Percentiles rank a stretch among this genome's conserved stretches.
phyloP scores from a whole-genome alignment of 371 early-diverging fungal genomes.

The Zopfochytrium polystomum region DNA sequence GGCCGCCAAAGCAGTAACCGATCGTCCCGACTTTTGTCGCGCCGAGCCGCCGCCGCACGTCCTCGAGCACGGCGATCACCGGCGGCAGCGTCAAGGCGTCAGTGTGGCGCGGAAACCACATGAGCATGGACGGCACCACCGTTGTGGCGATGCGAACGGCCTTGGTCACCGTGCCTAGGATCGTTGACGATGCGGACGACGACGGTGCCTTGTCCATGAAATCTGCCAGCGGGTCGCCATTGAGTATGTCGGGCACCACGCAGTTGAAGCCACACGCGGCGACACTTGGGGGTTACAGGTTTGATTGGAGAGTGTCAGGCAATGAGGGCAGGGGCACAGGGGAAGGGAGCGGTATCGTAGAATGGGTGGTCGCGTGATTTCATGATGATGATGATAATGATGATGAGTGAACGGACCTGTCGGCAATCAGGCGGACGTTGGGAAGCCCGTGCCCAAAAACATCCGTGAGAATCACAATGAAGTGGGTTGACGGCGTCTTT shows the following conservation, averaged over 20 bases:
- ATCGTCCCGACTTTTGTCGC: slow-evolving; percentile 17
- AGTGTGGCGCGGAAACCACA: slow-evolving; percentile 8
- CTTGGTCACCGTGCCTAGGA: no score
- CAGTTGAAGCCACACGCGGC: slow-evolving; percentile 15
- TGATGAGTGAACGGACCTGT: slow-evolving; percentile 4
- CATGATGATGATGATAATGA: neutral
- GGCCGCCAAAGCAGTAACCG: no score
- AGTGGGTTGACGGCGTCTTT: neutral
- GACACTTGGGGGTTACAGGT: neutral
- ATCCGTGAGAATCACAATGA: slow-evolving; percentile 25
- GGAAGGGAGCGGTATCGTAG: no score
- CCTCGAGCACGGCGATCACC: slow-evolving; percentile 16
- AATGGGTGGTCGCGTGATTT: neutral
- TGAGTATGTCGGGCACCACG: slow-evolving; percentile 15
- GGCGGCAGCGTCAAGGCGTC: slow-evolving; percentile 10
- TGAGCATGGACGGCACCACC: slow-evolving; percentile 5
- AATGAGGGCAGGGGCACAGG: no score
- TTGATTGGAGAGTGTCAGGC: neutral
- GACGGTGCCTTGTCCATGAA: neutral
- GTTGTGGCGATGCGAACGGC: no score
- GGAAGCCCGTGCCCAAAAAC: slow-evolving; percentile 25
- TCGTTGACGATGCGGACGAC: neutral
- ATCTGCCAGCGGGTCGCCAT: slow-evolving; percentile 11
- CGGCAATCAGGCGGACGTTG: slow-evolving; percentile 29
- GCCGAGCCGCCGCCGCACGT: slow-evolving; percentile 5